Evolutionary conservation across 208 protist species (phyloP).

Genomic region (Leishmania major): DNA sequence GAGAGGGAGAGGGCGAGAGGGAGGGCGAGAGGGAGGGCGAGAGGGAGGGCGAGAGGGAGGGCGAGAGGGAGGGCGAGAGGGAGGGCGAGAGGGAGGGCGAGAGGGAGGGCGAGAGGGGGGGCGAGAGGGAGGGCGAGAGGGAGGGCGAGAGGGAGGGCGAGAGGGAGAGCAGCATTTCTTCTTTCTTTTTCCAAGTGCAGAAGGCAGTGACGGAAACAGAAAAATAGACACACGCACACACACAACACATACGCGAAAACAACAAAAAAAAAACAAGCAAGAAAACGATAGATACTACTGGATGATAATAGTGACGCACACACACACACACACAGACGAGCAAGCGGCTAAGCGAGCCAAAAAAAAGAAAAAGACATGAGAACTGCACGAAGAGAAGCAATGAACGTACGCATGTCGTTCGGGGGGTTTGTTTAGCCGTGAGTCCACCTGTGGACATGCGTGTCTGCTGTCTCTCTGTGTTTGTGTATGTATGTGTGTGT

Average conservation of each 20-base stretch:
- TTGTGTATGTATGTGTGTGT: too few relatives aligned
- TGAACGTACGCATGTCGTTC: neutral
- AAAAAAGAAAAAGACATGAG: neutral
- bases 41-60: neutral
- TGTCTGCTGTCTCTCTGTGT: too few relatives aligned
- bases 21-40: neutral
- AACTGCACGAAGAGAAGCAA: neutral
- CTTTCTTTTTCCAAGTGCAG: neutral
- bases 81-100: neutral
- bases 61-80: neutral
- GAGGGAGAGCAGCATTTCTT: neutral
- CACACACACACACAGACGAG: too few relatives aligned
- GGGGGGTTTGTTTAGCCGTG: too few relatives aligned
- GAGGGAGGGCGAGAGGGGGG: neutral
- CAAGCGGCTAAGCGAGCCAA: neutral
- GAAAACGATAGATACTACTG: neutral
- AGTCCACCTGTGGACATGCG: too few relatives aligned
- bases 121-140: neutral
- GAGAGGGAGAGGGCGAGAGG: neutral
- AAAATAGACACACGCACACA: neutral
- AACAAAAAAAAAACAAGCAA: neutral
- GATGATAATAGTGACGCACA: too few relatives aligned
- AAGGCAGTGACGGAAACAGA: neutral
- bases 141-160: neutral
- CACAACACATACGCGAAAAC: neutral